Evolutionary conservation across 2,329 filamentous ascomycete genomes (phyloP).

Genomic region (Neophaeococcomyces aloes): DNA sequence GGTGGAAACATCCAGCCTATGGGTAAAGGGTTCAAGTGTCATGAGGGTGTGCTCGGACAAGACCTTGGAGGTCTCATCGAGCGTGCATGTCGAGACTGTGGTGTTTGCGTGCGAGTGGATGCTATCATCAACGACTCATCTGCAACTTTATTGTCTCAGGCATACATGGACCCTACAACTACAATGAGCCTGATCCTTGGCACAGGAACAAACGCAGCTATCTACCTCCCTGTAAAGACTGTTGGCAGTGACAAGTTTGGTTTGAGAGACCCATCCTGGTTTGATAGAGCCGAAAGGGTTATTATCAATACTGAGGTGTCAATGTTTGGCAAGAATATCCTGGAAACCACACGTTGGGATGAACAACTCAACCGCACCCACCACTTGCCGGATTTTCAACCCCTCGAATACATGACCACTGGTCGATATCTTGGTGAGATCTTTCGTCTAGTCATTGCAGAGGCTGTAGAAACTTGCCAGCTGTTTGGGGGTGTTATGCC

Average conservation of each 20-base stretch:
- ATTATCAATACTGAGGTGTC: slow-evolving; percentile 57
- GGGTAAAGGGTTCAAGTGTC: slow-evolving; percentile 56
- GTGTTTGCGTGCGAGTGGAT: slow-evolving; percentile 48
- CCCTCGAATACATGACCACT: slow-evolving; percentile 54
- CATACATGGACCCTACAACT: slow-evolving; percentile 50
- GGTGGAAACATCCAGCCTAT: slow-evolving; percentile 49
- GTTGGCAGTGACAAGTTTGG: slow-evolving; percentile 49
- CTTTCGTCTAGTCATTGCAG: slow-evolving; percentile 49
- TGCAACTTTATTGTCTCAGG: slow-evolving; percentile 51
- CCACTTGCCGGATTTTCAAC: slow-evolving; percentile 51
- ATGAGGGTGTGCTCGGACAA: slow-evolving; percentile 47
- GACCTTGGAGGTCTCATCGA: slow-evolving; percentile 52
- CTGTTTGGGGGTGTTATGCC: slow-evolving; percentile 50
- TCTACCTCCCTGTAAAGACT: slow-evolving; percentile 47
- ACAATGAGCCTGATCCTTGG: slow-evolving; percentile 55
- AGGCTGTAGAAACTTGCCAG: slow-evolving; percentile 46
- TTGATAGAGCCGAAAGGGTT: slow-evolving; percentile 47
- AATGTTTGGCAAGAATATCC: slow-evolving; percentile 50
- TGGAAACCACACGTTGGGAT: slow-evolving; percentile 53
- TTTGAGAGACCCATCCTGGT: slow-evolving; percentile 43
- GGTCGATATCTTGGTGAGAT: slow-evolving; percentile 56
- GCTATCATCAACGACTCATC: slow-evolving; percentile 56
- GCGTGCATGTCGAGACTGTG: slow-evolving; percentile 44
- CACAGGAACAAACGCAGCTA: slow-evolving; percentile 55
- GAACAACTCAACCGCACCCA: slow-evolving; percentile 49